Percentiles rank a stretch among this genome's conserved stretches.
phyloP scores from a whole-genome alignment of 345 rosid species.

The Sonneratia alba region DNA sequence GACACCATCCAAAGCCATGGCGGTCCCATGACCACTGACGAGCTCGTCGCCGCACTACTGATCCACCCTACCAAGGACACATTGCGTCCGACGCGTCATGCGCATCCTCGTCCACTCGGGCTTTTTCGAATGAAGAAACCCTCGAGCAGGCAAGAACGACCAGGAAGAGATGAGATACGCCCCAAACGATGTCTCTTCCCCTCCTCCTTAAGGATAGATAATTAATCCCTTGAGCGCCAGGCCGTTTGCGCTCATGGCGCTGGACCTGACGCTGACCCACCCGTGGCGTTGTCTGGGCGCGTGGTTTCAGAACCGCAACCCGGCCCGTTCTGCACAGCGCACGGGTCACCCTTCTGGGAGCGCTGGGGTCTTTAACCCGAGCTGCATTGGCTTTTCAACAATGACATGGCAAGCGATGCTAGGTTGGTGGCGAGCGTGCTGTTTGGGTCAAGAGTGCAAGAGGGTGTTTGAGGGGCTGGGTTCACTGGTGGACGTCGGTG shows the following conservation, averaged over 20 bases:
- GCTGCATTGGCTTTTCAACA: constrained; percentile 2
- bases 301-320: constrained; percentile 22
- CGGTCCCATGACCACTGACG: constrained; percentile 26
- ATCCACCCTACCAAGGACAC: constrained; percentile 21
- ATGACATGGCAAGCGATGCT: constrained; percentile 25
- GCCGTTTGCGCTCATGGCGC: constrained; percentile 18
- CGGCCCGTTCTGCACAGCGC: constrained; percentile 15
- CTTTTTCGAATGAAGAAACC: constrained; percentile 15
- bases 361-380: background rate
- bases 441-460: background rate
- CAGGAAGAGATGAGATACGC: constrained; percentile 13
- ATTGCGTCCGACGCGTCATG: constrained; percentile 29
- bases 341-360: constrained; percentile 21
- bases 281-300: constrained; percentile 22
- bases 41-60: constrained; percentile 18
- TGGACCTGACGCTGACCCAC: constrained; percentile 13
- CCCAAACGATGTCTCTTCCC: constrained; percentile 21
- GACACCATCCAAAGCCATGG: constrained; percentile 36
- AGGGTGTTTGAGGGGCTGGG: constrained; percentile 19
- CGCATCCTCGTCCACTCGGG: constrained; percentile 30
- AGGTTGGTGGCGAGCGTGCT: constrained; percentile 4
- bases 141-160: background rate
- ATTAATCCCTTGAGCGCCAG: constrained; percentile 18
- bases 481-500: constrained; percentile 14
- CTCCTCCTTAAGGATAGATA: constrained; percentile 13